Percentiles rank a stretch among this genome's conserved stretches.
Evolutionary conservation across 805 yeast species (phyloP).

Genomic region (Candida sonorensis): DNA sequence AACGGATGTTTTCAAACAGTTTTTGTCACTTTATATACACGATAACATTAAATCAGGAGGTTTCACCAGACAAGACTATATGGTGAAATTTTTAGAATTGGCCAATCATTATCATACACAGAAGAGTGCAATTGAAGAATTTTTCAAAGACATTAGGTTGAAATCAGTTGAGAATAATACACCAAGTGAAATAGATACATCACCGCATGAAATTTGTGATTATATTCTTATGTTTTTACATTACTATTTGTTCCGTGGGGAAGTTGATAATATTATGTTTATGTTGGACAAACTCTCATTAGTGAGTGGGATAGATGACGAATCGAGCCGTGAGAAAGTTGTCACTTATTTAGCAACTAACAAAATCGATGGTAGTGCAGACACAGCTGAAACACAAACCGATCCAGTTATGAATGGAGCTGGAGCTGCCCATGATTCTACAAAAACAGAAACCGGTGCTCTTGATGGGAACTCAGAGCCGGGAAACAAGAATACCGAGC

Average conservation of each 20-base stretch:
- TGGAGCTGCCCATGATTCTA: too few species aligned
- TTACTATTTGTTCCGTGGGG: slow-evolving; percentile 4
- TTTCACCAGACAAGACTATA: slow-evolving; percentile 6
- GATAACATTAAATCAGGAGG: not conserved
- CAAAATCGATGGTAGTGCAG: too few species aligned
- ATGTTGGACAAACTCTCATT: slow-evolving; percentile 4
- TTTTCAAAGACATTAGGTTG: slow-evolving; percentile 18
- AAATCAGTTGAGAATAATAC: too few species aligned
- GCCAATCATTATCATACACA: slow-evolving; percentile 13
- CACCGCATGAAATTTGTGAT: slow-evolving; percentile 21
- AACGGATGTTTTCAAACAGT: too few species aligned
- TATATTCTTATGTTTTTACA: slow-evolving; percentile 12
- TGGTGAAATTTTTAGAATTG: slow-evolving; percentile 14
- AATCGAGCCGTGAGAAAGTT: not conserved
- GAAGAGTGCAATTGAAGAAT: slow-evolving; percentile 14
- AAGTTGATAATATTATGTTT: slow-evolving; percentile 4
- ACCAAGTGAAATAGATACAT: too few species aligned
- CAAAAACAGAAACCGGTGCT: too few species aligned
- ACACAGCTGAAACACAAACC: too few species aligned
- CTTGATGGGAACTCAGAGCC: too few species aligned
- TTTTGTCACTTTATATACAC: too few species aligned
- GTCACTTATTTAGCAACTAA: not conserved
- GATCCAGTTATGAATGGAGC: too few species aligned
- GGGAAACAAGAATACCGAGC: too few species aligned
- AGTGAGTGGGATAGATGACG: slow-evolving; percentile 1